phyloP scores from a whole-genome alignment of 2,329 filamentous ascomycete genomes.

The Phyllosticta citriasiana region DNA sequence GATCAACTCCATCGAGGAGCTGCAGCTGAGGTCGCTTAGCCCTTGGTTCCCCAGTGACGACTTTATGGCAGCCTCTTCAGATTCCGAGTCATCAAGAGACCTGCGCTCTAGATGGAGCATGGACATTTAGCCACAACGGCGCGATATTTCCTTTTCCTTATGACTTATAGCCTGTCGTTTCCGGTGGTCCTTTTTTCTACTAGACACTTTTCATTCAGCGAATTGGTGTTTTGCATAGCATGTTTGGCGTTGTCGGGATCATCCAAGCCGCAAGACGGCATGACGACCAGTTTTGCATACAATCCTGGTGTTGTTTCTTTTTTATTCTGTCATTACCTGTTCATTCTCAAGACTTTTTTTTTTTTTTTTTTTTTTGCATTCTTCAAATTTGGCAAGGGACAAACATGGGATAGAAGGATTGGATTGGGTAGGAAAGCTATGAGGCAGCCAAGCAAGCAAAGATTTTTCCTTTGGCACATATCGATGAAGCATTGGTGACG shows the following conservation, averaged over 20 bases:
- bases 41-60: constrained; percentile 15
- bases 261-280: constrained; percentile 8
- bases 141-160: background rate
- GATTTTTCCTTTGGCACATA: background rate
- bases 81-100: constrained; percentile 24
- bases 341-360: constrained; percentile 1
- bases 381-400: background rate
- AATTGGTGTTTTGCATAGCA: constrained; percentile 6
- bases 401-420: constrained; percentile 3
- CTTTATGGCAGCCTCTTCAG: constrained; percentile 12
- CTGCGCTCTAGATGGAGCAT: constrained; percentile 32
- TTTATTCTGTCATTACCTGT: constrained; percentile 1
- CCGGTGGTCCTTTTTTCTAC: background rate
- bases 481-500: background rate
- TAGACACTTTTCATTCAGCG: constrained; percentile 1
- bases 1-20: constrained; percentile 20
- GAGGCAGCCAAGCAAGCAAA: background rate
- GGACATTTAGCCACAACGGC: constrained; percentile 25
- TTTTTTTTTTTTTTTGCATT: background rate
- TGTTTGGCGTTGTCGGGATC: constrained; percentile 7
- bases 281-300: constrained; percentile 8
- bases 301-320: constrained; percentile 1
- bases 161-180: background rate
- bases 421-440: background rate
- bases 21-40: constrained; percentile 13